Conservation (phyloP, 1,284 basidiomycete genomes). For the Exobasidium cylindrosporum region DNA sequence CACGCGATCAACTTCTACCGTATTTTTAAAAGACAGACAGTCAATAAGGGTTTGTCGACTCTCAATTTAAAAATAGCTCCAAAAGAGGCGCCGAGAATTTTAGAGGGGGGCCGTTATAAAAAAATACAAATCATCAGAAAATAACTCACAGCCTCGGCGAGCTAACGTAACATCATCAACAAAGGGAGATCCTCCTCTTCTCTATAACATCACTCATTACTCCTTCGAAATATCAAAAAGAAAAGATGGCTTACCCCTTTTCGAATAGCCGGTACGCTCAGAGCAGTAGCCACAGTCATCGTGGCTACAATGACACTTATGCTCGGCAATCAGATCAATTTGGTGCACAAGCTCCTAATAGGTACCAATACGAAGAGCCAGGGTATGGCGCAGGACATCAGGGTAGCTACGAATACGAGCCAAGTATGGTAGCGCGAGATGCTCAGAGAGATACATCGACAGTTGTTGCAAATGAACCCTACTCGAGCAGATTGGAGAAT, state of each 20-base stretch:
- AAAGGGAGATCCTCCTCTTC: too few relatives aligned
- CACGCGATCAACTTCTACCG: background rate
- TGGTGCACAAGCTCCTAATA: slow-evolving; percentile 13
- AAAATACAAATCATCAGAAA: too few relatives aligned
- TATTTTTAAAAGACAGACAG: background rate
- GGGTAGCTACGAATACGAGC: background rate
- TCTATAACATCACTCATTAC: too few relatives aligned
- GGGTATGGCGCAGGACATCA: background rate
- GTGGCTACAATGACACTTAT: slow-evolving; percentile 1
- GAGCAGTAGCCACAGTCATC: slow-evolving; percentile 2
- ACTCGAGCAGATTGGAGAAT: background rate
- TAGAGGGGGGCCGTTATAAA: too few relatives aligned
- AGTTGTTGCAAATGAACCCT: background rate
- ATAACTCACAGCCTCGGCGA: too few relatives aligned
- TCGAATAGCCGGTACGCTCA: slow-evolving; percentile 16
- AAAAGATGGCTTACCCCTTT: slow-evolving; percentile 30
- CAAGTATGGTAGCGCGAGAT: background rate
- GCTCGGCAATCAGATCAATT: slow-evolving; percentile 20
- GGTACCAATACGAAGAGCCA: slow-evolving; percentile 3
- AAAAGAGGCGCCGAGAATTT: too few relatives aligned
- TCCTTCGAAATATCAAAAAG: too few relatives aligned
- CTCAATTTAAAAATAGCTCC: background rate
- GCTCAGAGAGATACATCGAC: background rate
- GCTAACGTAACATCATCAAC: too few relatives aligned
- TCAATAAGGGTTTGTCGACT: background rate